Base-by-base conservation (phyloP, 2,329 filamentous ascomycete genomes). In the Coniella vitis region DNA sequence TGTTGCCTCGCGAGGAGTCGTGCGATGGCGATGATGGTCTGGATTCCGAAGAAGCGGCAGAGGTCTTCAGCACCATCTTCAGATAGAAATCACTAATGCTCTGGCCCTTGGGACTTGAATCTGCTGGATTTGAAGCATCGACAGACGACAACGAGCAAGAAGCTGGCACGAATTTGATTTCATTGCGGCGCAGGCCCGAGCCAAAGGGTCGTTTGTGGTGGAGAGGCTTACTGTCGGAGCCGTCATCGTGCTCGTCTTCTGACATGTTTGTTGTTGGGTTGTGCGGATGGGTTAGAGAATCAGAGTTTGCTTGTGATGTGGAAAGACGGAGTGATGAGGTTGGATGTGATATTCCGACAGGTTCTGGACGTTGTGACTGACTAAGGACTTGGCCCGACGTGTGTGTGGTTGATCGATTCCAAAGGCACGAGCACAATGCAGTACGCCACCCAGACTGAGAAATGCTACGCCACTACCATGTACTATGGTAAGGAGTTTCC, bases 11-110 rank as follows among this genome's bases (percentile, higher is more conserved):
- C n/a, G n/a, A n/a, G n/a, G n/a, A n/a, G n/a, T n/a, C n/a, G n/a
- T n/a, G n/a, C n/a, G n/a, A n/a, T n/a, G n/a, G n/a, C n/a, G n/a
- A n/a, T n/a, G n/a, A n/a, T n/a, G n/a, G n/a, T 61, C 53, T 32
- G 59, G 56, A 37, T 40, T 14, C 48, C 17, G 4, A 58, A 47
- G 14, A 45, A 17, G 3, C 35, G 41, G 56, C 19, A 25, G 50
- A 21, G 13, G 62, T 56, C 34, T 71, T 70, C n/a, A 86, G 67
- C 17, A 88, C 84, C 51, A 88, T 74, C 52, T 74, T 78, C 21
- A 87, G 73, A 57, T 89, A 88, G 39, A 79, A 66, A 48, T 87
- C 79, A 1, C 78, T 73, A 31, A 78, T 62, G 7, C 65, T 65
- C 22, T 62, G 14, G 22, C 48, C 20, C 57, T 48, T 38, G 55